A percentile compares a stretch with the other conserved stretches of the same genome.
These are phyloP conservation scores for Ligustrum vulgare DNA, from an alignment of 257 asterid species.

Conservation along the genomic window DNA sequence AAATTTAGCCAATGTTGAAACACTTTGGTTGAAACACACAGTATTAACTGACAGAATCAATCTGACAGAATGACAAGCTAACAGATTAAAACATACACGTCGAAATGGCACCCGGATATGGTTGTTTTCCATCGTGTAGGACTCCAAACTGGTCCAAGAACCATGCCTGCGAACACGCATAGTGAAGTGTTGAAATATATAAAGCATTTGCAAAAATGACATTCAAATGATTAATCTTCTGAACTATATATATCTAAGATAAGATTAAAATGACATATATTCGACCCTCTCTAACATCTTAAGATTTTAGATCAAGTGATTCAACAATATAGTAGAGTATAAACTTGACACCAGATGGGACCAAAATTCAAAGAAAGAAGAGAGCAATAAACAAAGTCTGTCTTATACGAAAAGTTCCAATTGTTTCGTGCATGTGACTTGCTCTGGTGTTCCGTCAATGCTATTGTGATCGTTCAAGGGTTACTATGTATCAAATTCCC, in stretches of 20 bases:
- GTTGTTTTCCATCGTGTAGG: conserved; percentile 91
- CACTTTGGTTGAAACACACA: conserved; percentile 8
- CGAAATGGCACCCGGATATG: conserved; percentile 89
- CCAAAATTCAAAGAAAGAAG: not conserved
- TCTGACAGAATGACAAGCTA: conserved; percentile 38
- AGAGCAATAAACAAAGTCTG: not conserved
- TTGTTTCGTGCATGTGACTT: not conserved
- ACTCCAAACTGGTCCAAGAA: conserved; percentile 96
- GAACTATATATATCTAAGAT: not conserved
- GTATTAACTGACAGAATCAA: conserved; percentile 12
- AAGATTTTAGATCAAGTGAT: not conserved
- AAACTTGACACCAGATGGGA: not conserved
- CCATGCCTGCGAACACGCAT: conserved; percentile 69
- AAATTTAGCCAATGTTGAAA: conserved; percentile 2
- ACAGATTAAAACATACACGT: conserved; percentile 65
- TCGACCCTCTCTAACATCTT: not conserved
- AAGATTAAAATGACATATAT: not conserved
- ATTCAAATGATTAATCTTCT: not conserved
- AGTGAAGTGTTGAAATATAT: not conserved
- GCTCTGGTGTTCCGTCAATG: not conserved
- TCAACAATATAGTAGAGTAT: not conserved
- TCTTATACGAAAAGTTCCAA: not conserved
- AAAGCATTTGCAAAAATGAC: not conserved
- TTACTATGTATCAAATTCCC: not conserved
- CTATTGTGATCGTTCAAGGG: not conserved